Base-by-base conservation (phyloP, 176 grass and related monocot species). In the Eleusine indica region DNA sequence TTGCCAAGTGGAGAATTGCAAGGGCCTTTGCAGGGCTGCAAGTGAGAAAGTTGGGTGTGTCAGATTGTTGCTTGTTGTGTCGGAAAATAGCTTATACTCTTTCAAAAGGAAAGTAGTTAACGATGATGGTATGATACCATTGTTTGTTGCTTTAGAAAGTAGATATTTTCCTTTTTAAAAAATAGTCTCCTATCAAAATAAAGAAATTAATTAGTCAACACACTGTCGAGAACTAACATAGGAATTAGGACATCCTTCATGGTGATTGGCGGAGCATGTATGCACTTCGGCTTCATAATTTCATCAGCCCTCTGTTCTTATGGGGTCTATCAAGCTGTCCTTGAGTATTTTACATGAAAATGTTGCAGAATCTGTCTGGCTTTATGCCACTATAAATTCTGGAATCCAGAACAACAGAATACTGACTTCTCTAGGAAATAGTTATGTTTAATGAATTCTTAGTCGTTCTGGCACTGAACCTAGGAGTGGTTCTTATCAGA, bases 101-200 rank as follows among this genome's bases (percentile, higher is more conserved):
- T 42, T 46, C 42, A 16, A 0, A 52, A 12, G 28, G 44, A 56
- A 10, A 42, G 13, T 73, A 22, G 48, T 75, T 74, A 51, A 56
- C 18, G 19, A 58, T 58, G 56, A n/a, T 6, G 9, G 37, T 74
- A 42, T 30, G 15, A 14, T 16, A 40, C 56, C 15, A 5, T 11
- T 58, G 61, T 9, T 86, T 86, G 32, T 64, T 52, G 3, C 25
- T 48, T 77, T 37, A n/a, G 8, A 68, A 68, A 68, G 25, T 84
- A 44, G 44, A 58, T 78, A 60, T 13, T 52, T 16, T 16, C 14
- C 13, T 52, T 12, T 16, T 14, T 17, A 17, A 53, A 53, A 17
- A 46, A 46, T 53, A 37, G 18, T 77, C 4, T 61, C 47, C n/a
- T 49, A 22, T 48, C 43, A 71, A 7, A 52, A 17, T 0, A 4